Evolutionary conservation across 1,284 basidiomycete species (phyloP).

Genomic region (Moesziomyces parantarcticus): DNA sequence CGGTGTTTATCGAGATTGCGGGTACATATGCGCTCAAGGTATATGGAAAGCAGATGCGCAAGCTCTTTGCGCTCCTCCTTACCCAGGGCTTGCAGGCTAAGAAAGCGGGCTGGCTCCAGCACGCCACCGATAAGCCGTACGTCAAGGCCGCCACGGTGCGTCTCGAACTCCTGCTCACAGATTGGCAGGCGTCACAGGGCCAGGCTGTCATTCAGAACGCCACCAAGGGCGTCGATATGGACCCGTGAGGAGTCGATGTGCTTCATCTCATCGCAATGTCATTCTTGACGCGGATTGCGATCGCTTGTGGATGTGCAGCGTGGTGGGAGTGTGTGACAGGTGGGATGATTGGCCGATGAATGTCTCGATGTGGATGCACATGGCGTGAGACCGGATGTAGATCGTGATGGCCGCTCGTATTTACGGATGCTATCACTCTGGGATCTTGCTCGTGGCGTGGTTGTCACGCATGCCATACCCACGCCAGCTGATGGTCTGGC

Average conservation of each 20-base stretch:
- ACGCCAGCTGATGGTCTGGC: too few relatives aligned
- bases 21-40: conserved; percentile 35
- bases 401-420: too few relatives aligned
- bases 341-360: too few relatives aligned
- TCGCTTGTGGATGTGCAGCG: too few relatives aligned
- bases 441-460: too few relatives aligned
- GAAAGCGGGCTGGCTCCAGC: conserved; percentile 46
- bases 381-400: too few relatives aligned
- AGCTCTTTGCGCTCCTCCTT: conserved; percentile 54
- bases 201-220: conserved; percentile 20
- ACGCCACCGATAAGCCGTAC: conserved; percentile 33
- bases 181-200: conserved; percentile 47
- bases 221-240: conserved; percentile 47
- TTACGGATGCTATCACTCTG: too few relatives aligned
- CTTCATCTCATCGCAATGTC: conserved; percentile 1
- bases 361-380: too few relatives aligned
- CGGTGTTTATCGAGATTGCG: conserved; percentile 61
- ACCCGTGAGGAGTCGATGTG: conserved; percentile 6
- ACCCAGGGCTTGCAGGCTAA: conserved; percentile 46
- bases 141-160: conserved; percentile 59
- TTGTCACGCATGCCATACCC: too few relatives aligned
- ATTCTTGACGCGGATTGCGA: neutral
- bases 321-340: too few relatives aligned
- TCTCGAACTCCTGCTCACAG: conserved; percentile 65
- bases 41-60: conserved; percentile 59